Conservation (phyloP, 2,329 filamentous ascomycete species). For the Periconia macrospinosa region DNA sequence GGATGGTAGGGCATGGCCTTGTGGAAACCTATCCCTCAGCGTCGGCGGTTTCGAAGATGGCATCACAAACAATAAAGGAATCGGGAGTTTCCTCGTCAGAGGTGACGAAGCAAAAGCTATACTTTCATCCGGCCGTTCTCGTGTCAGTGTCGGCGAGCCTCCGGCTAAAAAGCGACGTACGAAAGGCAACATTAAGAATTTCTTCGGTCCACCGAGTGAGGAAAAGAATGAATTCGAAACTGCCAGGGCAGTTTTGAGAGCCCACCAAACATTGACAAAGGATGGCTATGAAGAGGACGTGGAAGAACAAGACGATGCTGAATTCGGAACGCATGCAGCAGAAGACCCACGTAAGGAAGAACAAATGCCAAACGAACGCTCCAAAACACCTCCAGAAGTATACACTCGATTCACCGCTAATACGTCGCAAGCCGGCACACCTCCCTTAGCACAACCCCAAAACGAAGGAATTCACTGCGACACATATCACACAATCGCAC, state of each 20-base stretch:
- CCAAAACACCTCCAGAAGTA: constrained; percentile 4
- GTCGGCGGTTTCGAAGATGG: constrained; percentile 94
- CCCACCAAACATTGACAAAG: constrained; percentile 28
- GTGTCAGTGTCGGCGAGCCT: constrained; percentile 19
- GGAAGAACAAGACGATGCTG: constrained; percentile 21
- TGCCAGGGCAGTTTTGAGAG: constrained; percentile 32
- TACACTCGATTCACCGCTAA: constrained; percentile 11
- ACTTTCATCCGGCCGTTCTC: constrained; percentile 20
- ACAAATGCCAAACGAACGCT: background rate
- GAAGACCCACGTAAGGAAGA: constrained; percentile 13
- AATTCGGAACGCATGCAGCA: constrained; percentile 10
- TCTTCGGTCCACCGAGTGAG: constrained; percentile 36
- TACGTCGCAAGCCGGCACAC: constrained; percentile 18
- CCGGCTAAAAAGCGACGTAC: constrained; percentile 33
- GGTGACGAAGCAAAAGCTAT: constrained; percentile 59
- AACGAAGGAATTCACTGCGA: background rate
- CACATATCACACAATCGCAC: constrained; percentile 2
- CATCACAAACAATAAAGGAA: constrained; percentile 79
- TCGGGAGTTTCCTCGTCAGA: constrained; percentile 80
- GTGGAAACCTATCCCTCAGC: constrained; percentile 83
- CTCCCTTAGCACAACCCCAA: constrained; percentile 37
- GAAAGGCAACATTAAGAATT: constrained; percentile 41
- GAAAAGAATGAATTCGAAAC: constrained; percentile 38
- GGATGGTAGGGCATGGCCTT: constrained; percentile 85
- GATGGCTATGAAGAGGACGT: constrained; percentile 26